These are phyloP conservation scores for Coprinellus micaceus DNA, from an alignment of 768 basidiomycete genomes.

Conservation along the genomic window DNA sequence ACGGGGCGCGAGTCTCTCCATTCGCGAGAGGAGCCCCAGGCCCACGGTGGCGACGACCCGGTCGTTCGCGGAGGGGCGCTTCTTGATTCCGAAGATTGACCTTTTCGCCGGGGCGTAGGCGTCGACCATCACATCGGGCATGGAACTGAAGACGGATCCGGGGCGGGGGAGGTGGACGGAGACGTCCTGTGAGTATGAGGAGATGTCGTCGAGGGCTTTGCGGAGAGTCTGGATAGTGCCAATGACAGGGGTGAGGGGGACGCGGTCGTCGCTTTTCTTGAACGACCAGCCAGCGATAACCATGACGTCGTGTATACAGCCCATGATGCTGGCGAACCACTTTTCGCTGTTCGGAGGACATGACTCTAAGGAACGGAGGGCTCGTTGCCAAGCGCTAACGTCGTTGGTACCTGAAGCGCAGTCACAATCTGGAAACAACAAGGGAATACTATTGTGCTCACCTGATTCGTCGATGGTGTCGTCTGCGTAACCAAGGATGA, in stretches of 20 bases:
- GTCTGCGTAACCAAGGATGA: constrained; percentile 6
- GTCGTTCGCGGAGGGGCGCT: not conserved
- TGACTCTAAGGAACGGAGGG: not conserved
- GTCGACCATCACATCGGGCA: constrained; percentile 4
- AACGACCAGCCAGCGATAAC: constrained; percentile 10
- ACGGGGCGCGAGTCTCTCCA: not conserved
- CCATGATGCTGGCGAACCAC: constrained; percentile 7
- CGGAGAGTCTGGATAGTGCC: constrained; percentile 1
- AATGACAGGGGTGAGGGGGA: constrained; percentile 7
- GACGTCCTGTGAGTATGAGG: not conserved
- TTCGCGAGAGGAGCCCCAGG: constrained; percentile 1
- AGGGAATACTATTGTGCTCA: not conserved
- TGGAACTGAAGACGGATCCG: constrained; percentile 1
- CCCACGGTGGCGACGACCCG: constrained; percentile 6
- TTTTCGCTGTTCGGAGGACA: constrained; percentile 2
- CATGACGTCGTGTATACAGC: constrained; percentile 6
- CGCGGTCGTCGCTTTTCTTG: not conserved
- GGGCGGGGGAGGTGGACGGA: constrained; percentile 4
- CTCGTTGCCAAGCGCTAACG: not conserved
- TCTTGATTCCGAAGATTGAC: constrained; percentile 1
- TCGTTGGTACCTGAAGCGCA: not conserved
- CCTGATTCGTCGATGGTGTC: not conserved
- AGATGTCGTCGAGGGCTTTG: constrained; percentile 3
- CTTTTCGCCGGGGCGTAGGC: constrained; percentile 5
- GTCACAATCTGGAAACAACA: not conserved